A percentile compares a stretch with the other conserved stretches of the same genome.
These are phyloP conservation scores for Amyloporia xantha DNA, from an alignment of 768 basidiomycete species.

Conservation along the genomic window DNA sequence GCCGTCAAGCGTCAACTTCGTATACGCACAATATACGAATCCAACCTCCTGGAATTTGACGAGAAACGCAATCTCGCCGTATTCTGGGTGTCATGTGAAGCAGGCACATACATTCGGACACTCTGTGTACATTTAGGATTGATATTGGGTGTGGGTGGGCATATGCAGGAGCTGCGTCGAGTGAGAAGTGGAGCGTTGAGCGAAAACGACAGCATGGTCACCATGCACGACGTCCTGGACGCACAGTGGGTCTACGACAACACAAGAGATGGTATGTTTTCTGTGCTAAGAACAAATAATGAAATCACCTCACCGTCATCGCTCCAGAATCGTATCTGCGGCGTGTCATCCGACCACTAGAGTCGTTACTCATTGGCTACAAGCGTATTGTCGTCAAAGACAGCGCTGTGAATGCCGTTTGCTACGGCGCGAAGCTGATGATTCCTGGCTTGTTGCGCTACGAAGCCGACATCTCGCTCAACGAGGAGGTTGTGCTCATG, in stretches of 20 bases:
- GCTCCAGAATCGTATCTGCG: conserved; percentile 87
- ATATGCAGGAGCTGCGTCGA: conserved; percentile 97
- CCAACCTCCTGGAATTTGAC: conserved; percentile 93
- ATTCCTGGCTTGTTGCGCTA: conserved; percentile 97
- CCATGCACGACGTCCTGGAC: conserved; percentile 99
- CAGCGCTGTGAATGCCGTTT: conserved; percentile 97
- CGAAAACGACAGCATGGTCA: conserved; percentile 97
- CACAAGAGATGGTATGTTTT: conserved; percentile 78
- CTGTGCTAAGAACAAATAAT: neutral
- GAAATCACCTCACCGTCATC: neutral
- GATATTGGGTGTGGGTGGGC: conserved; percentile 93
- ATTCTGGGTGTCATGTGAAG: conserved; percentile 99
- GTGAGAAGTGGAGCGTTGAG: conserved; percentile 95
- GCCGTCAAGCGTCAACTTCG: conserved; percentile 98
- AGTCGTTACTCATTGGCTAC: conserved; percentile 90
- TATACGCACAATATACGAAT: conserved; percentile 95
- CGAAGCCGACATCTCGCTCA: conserved; percentile 87
- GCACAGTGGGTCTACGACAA: conserved; percentile 99
- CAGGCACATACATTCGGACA: conserved; percentile 94
- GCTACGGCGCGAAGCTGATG: conserved; percentile 99
- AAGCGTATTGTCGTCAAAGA: conserved; percentile 99
- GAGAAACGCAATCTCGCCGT: conserved; percentile 94
- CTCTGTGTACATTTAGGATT: conserved; percentile 96
- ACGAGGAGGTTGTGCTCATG: conserved; percentile 97
- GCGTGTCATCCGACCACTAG: conserved; percentile 89